Evolutionary conservation across 371 early-diverging fungal genomes (phyloP), one percentile per base, ranked within the genome.

Genomic region (Paraphysoderma sedebokerense): DNA sequence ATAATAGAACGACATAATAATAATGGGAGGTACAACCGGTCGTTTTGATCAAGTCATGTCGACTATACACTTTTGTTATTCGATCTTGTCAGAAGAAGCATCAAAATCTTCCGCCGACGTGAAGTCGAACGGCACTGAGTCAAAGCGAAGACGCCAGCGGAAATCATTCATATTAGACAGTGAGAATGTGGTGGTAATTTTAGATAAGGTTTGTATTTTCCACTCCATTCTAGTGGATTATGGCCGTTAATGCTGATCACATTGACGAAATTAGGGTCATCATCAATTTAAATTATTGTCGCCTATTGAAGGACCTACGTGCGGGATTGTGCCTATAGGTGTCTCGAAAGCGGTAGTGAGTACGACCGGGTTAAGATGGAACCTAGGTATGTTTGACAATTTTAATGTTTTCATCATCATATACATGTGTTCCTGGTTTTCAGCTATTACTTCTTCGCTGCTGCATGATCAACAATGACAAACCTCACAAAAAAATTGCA

Each of bases 11-110:
- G 74, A 74, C 32, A 61, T 89, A 9, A 65, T 91, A 4, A 88
- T 79, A 1, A 55, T 79, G 7, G 90, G 92, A 28, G 87, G 83
- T 4, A 55, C 87, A 5, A 77, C 85, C 26, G 95, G 92, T 1
- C 76, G 95, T 26, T 81, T 93, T 50, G 95, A 93, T 59, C 92
- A 93, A 46, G 72, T 74, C 11, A 78, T 93, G 58, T 66, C 79
- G 9, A 74, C 64, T 46, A 76, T 93, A 20, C 72, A 86, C 53
- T 60, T 74, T 26, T n/a, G n/a, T n/a, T n/a, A n/a, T n/a, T n/a
- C n/a, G n/a, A n/a, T n/a, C n/a, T n/a, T n/a, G n/a, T n/a, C n/a
- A n/a, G n/a, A n/a, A n/a, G n/a, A n/a, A n/a, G n/a, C n/a, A n/a
- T n/a, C n/a, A n/a, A n/a, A n/a, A n/a, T n/a, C n/a, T n/a, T n/a